Evolutionary conservation across 2,329 filamentous ascomycete species (phyloP).

Genomic region (Allantophomopsis lycopodina): DNA sequence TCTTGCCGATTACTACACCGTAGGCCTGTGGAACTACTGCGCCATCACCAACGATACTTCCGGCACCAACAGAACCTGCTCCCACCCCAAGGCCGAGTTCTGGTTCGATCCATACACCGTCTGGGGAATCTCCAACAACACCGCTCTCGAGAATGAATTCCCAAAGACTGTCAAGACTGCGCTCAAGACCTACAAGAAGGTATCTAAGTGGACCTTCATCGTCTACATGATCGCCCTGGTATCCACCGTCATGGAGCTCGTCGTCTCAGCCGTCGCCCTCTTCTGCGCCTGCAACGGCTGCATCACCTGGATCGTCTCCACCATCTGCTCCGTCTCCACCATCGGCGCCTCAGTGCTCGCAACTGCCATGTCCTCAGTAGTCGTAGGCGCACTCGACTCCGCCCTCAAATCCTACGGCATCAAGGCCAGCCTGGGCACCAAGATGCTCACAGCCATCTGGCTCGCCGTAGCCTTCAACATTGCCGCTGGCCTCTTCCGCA

Average conservation of each 20-base stretch:
- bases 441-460: constrained; percentile 65
- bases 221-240: constrained; percentile 64
- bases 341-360: constrained; percentile 57
- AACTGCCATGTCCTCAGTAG: constrained; percentile 58
- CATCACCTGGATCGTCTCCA: constrained; percentile 64
- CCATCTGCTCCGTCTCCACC: constrained; percentile 38
- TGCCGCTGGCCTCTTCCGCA: constrained; percentile 75
- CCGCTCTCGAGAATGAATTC: not conserved
- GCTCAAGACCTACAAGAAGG: constrained; percentile 58
- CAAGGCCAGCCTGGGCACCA: constrained; percentile 47
- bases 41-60: constrained; percentile 18
- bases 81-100: constrained; percentile 48
- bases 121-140: not conserved
- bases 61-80: constrained; percentile 49
- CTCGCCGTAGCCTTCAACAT: constrained; percentile 66
- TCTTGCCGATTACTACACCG: constrained; percentile 59
- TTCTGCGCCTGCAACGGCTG: constrained; percentile 75
- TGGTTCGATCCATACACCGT: not conserved
- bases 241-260: constrained; percentile 55
- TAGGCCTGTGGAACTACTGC: constrained; percentile 86
- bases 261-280: constrained; percentile 70
- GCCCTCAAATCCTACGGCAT: constrained; percentile 62
- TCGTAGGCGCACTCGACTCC: constrained; percentile 54
- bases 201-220: constrained; percentile 72
- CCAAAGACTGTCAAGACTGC: constrained; percentile 41